Evolutionary conservation across 768 basidiomycete genomes (phyloP).

Genomic region (Lentinula sp.): DNA sequence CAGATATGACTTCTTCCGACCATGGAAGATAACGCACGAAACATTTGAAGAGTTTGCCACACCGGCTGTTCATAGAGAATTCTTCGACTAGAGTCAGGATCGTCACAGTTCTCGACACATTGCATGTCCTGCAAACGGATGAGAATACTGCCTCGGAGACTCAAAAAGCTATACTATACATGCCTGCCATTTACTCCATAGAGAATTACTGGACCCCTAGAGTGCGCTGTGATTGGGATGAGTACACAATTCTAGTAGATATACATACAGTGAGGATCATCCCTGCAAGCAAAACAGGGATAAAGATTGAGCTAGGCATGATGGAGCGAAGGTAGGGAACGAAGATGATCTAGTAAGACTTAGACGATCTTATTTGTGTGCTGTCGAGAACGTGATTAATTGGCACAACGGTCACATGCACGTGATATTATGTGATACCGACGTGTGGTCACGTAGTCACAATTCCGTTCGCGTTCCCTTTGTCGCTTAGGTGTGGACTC

Average conservation of each 20-base stretch:
- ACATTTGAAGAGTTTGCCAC: conserved; percentile 90
- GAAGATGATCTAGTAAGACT: too few relatives aligned
- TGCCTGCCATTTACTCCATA: conserved; percentile 83
- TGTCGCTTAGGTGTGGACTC: background rate
- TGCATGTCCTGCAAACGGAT: conserved; percentile 74
- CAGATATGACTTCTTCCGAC: background rate
- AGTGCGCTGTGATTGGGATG: background rate
- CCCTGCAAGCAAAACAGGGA: conserved; percentile 79
- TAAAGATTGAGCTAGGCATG: conserved; percentile 65
- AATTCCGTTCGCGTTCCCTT: too few relatives aligned
- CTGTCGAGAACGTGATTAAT: too few relatives aligned
- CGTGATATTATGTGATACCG: too few relatives aligned
- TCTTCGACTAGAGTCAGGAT: conserved; percentile 51
- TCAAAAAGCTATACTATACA: conserved; percentile 16
- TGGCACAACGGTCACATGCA: too few relatives aligned
- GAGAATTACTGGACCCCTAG: conserved; percentile 74
- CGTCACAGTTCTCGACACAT: conserved; percentile 90
- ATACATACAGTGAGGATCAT: conserved; percentile 84
- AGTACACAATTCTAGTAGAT: background rate
- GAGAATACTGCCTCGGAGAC: conserved; percentile 5
- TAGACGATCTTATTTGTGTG: too few relatives aligned
- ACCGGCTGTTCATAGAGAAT: conserved; percentile 93
- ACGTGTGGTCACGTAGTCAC: too few relatives aligned
- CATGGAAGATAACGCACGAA: conserved; percentile 49
- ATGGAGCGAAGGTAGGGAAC: background rate